Percentiles rank a stretch among this genome's conserved stretches.
phyloP scores from a whole-genome alignment of 2,329 filamentous ascomycete genomes.

The Cryphonectria radicalis region DNA sequence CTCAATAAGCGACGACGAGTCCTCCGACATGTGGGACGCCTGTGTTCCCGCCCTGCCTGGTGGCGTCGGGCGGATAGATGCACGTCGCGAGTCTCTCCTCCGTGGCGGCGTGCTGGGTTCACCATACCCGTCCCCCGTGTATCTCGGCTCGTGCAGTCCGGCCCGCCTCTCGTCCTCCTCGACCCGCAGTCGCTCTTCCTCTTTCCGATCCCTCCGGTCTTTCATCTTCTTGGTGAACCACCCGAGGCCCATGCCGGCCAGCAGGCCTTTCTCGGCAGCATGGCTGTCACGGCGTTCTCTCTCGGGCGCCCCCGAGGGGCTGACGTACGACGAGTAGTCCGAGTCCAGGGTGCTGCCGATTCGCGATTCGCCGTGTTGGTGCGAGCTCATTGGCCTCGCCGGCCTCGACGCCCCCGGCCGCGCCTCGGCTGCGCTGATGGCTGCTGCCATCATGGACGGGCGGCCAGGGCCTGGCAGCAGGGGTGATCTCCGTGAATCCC shows the following conservation, averaged over 20 bases:
- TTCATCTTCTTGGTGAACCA: conserved; percentile 70
- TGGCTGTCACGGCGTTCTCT: conserved; percentile 47
- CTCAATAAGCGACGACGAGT: conserved; percentile 34
- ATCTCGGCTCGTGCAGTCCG: conserved; percentile 65
- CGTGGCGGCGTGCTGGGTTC: conserved; percentile 50
- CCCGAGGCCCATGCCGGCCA: conserved; percentile 68
- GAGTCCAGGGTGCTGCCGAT: conserved; percentile 55
- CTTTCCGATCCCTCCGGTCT: conserved; percentile 58
- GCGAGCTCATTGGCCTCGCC: conserved; percentile 50
- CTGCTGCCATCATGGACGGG: conserved; percentile 49
- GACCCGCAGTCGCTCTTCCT: conserved; percentile 50
- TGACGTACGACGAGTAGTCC: conserved; percentile 64
- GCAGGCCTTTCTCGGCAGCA: conserved; percentile 59
- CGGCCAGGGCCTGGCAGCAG: conserved; percentile 53
- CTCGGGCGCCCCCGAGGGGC: conserved; percentile 61
- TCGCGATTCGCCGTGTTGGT: conserved; percentile 48
- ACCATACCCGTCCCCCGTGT: conserved; percentile 72
- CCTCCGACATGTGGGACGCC: conserved; percentile 30
- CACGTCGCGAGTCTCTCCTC: conserved; percentile 39
- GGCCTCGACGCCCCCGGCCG: conserved; percentile 38
- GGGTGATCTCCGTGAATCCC: conserved; percentile 43
- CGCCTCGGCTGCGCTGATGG: conserved; percentile 51
- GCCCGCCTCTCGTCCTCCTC: conserved; percentile 59
- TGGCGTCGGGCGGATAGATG: conserved; percentile 21
- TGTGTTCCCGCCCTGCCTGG: conserved; percentile 32